phyloP scores from a whole-genome alignment of 2,329 filamentous ascomycete genomes.

The Trichophyton verrucosum region DNA sequence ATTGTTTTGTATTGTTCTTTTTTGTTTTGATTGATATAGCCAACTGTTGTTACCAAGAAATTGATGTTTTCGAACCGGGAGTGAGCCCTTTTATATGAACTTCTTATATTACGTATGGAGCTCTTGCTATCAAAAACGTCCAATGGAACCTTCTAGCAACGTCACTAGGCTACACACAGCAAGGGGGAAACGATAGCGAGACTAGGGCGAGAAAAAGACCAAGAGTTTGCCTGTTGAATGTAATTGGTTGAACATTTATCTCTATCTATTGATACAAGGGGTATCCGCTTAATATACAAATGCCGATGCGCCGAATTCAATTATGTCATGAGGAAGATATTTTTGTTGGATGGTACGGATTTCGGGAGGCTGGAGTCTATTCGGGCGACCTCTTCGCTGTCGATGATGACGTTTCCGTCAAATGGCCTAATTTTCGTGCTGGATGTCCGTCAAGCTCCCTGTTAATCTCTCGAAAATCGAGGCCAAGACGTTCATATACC shows the following conservation, averaged over 20 bases:
- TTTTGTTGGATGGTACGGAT: background rate
- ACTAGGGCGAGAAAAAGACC: background rate
- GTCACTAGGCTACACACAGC: background rate
- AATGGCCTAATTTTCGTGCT: background rate
- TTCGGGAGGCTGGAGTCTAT: background rate
- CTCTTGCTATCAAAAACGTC: background rate
- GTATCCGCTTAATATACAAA: background rate
- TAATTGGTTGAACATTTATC: background rate
- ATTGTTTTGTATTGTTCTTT: background rate
- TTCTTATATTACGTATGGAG: background rate
- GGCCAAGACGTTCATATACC: slow-evolving; percentile 20
- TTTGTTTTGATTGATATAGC: background rate
- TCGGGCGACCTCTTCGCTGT: background rate
- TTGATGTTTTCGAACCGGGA: background rate
- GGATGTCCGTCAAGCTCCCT: slow-evolving; percentile 24
- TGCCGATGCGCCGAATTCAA: background rate
- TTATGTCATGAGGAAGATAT: background rate
- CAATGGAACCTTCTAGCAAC: background rate
- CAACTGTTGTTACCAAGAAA: too few species aligned
- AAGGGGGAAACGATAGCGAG: too few species aligned
- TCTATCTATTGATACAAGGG: background rate
- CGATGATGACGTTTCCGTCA: background rate
- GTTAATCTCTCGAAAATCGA: slow-evolving; percentile 21
- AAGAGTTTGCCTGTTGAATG: background rate
- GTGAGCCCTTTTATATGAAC: background rate